Evolutionary conservation across 2,329 filamentous ascomycete species (phyloP).

Genomic region (Golovinomyces cichoracearum): DNA sequence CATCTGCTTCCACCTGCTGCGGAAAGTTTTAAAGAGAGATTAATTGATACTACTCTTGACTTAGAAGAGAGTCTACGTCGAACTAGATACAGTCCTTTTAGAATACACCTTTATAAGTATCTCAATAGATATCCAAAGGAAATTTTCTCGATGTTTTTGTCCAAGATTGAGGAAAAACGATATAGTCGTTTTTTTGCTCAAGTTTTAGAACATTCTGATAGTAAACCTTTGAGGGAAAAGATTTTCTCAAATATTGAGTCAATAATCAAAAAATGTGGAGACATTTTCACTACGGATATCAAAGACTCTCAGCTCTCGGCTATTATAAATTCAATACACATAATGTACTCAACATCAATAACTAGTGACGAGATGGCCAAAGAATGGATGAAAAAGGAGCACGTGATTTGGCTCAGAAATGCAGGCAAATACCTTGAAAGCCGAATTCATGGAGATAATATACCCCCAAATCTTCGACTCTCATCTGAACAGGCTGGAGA

Average conservation of each 20-base stretch:
- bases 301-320: slow-evolving; percentile 43
- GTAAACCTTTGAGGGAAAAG: slow-evolving; percentile 45
- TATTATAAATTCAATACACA: slow-evolving; percentile 66
- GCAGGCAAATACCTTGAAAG: slow-evolving; percentile 57
- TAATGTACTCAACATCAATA: slow-evolving; percentile 52
- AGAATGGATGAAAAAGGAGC: slow-evolving; percentile 45
- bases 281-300: slow-evolving; percentile 34
- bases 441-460: slow-evolving; percentile 40
- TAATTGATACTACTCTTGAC: slow-evolving; percentile 74
- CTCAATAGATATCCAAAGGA: slow-evolving; percentile 82
- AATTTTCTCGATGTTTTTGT: slow-evolving; percentile 55
- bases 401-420: slow-evolving; percentile 31
- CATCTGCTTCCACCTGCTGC: slow-evolving; percentile 81
- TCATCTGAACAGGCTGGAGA: slow-evolving; percentile 74
- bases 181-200: slow-evolving; percentile 85
- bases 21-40: slow-evolving; percentile 65
- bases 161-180: slow-evolving; percentile 54
- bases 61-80: slow-evolving; percentile 64
- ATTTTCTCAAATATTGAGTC: slow-evolving; percentile 47
- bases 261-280: slow-evolving; percentile 41
- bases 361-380: slow-evolving; percentile 29
- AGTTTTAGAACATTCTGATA: slow-evolving; percentile 50
- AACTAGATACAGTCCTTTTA: slow-evolving; percentile 77
- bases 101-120: slow-evolving; percentile 71
- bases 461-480: slow-evolving; percentile 49